Conservation (phyloP, 192 early-diverging fungal species). For the Podila epigama region DNA sequence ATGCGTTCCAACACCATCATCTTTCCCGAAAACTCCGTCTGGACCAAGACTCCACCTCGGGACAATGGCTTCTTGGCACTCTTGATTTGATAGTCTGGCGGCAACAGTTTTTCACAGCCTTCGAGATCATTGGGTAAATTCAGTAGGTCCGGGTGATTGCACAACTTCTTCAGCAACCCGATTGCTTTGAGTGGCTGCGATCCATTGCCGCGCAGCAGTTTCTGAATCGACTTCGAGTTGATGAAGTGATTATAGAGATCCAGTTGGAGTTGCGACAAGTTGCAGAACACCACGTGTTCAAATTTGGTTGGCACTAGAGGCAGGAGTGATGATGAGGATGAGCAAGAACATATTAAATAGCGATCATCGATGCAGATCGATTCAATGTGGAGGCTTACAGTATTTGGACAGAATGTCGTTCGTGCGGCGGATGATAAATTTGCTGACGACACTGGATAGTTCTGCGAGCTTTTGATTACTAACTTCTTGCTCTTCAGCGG, state of each 20-base stretch:
- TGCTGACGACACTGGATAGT: slow-evolving; percentile 85
- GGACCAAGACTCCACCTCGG: slow-evolving; percentile 51
- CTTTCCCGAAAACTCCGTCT: slow-evolving; percentile 85
- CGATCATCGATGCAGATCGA: not conserved
- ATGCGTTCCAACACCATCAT: slow-evolving; percentile 84
- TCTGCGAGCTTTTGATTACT: slow-evolving; percentile 90
- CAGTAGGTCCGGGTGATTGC: slow-evolving; percentile 95
- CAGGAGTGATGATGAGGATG: not conserved
- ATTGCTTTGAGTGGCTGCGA: slow-evolving; percentile 90
- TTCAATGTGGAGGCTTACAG: slow-evolving; percentile 56
- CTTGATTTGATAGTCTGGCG: slow-evolving; percentile 57
- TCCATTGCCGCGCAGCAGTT: slow-evolving; percentile 72
- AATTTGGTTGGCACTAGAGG: slow-evolving; percentile 91
- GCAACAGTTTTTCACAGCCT: slow-evolving; percentile 66
- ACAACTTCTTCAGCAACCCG: slow-evolving; percentile 92
- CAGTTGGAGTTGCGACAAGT: slow-evolving; percentile 77
- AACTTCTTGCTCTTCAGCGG: slow-evolving; percentile 73
- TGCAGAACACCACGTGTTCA: slow-evolving; percentile 98
- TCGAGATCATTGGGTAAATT: slow-evolving; percentile 67
- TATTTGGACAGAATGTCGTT: slow-evolving; percentile 98
- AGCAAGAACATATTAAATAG: not conserved
- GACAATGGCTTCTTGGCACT: slow-evolving; percentile 40
- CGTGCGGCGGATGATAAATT: slow-evolving; percentile 97
- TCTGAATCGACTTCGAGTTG: slow-evolving; percentile 72
- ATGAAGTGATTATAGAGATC: slow-evolving; percentile 85